Evolutionary conservation across 2,329 filamentous ascomycete genomes (phyloP).

Genomic region (Sporothrix luriei): DNA sequence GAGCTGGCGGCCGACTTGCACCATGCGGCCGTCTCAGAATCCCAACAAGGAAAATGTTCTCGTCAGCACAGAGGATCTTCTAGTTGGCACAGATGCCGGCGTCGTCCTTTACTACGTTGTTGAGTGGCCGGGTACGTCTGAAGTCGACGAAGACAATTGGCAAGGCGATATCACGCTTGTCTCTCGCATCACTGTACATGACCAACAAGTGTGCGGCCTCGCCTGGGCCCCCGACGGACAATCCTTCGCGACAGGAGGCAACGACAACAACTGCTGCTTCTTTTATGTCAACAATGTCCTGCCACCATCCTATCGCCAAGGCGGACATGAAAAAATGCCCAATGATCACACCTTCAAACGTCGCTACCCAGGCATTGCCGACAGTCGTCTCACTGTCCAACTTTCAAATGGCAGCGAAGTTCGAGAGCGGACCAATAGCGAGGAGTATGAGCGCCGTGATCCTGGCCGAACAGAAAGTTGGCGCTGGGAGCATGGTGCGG

Average conservation of each 20-base stretch:
- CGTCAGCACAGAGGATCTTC: slow-evolving; percentile 76
- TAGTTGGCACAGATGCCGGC: slow-evolving; percentile 82
- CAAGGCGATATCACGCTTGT: slow-evolving; percentile 76
- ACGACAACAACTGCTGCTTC: slow-evolving; percentile 86
- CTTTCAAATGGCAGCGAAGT: slow-evolving; percentile 26
- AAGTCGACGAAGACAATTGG: slow-evolving; percentile 69
- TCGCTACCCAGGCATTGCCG: not conserved
- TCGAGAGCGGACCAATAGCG: slow-evolving; percentile 25
- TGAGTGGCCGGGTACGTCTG: slow-evolving; percentile 74
- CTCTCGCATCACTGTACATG: slow-evolving; percentile 75
- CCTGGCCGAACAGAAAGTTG: slow-evolving; percentile 64
- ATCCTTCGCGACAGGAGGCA: slow-evolving; percentile 83
- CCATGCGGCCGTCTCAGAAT: slow-evolving; percentile 56
- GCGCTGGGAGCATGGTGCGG: slow-evolving; percentile 77
- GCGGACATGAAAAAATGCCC: not conserved
- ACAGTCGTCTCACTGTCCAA: slow-evolving; percentile 23
- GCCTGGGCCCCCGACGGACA: slow-evolving; percentile 78
- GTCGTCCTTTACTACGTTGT: slow-evolving; percentile 85
- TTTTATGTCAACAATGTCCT: slow-evolving; percentile 70
- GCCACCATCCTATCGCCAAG: slow-evolving; percentile 10
- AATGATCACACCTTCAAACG: not conserved
- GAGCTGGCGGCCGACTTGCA: slow-evolving; percentile 71
- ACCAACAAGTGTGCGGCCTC: slow-evolving; percentile 91
- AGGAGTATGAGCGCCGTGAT: slow-evolving; percentile 42
- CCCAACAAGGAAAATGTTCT: slow-evolving; percentile 50